A percentile compares a stretch with the other conserved stretches of the same genome.
Evolutionary conservation across 306 rosid genomes (phyloP).

Genomic region (Vicia faba): DNA sequence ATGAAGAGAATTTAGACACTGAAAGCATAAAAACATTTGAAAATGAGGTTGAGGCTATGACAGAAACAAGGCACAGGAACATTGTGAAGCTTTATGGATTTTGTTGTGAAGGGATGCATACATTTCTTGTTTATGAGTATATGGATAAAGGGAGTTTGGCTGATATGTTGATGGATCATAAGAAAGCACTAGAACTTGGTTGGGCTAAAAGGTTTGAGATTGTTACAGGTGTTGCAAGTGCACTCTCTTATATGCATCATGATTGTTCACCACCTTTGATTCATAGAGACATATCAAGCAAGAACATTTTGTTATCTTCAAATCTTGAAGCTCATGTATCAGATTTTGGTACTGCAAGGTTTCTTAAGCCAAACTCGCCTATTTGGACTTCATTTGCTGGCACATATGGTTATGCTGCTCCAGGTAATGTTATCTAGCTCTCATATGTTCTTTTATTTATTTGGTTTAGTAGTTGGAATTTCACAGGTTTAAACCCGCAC

Average conservation of each 20-base stretch:
- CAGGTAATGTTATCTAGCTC: slow-evolving; percentile 30
- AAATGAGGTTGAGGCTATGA: slow-evolving; percentile 47
- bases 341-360: slow-evolving; percentile 55
- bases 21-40: slow-evolving; percentile 40
- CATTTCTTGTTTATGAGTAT: slow-evolving; percentile 50
- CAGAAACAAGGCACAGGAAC: slow-evolving; percentile 47
- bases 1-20: slow-evolving; percentile 37
- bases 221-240: slow-evolving; percentile 47
- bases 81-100: slow-evolving; percentile 57
- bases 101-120: slow-evolving; percentile 46
- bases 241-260: slow-evolving; percentile 42
- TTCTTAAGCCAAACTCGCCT: slow-evolving; percentile 43
- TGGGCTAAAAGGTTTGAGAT: slow-evolving; percentile 47
- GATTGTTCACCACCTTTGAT: slow-evolving; percentile 40
- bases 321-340: slow-evolving; percentile 42
- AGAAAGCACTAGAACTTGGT: slow-evolving; percentile 38
- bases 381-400: slow-evolving; percentile 51
- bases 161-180: slow-evolving; percentile 32
- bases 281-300: slow-evolving; percentile 53
- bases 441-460: neutral
- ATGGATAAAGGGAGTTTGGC: slow-evolving; percentile 50
- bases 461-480: too few species aligned
- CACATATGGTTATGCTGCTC: slow-evolving; percentile 55
- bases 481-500: too few species aligned
- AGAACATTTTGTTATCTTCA: slow-evolving; percentile 41